Conservation (phyloP, 768 basidiomycete genomes). For the Termitomyces titanicus region DNA sequence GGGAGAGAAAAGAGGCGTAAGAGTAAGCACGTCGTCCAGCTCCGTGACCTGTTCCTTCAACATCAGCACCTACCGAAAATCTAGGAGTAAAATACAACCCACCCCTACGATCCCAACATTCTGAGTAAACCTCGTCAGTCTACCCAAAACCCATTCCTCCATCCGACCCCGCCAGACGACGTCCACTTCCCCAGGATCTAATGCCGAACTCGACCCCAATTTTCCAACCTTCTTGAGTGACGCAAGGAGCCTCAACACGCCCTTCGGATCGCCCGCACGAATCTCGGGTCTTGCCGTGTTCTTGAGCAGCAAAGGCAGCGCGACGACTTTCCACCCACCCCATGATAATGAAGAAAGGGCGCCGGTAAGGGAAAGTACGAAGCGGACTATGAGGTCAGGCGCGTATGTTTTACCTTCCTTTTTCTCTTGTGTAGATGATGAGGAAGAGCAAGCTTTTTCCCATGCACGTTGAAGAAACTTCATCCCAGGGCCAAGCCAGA, state of each 20-base stretch:
- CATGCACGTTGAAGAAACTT: conserved; percentile 54
- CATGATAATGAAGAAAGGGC: conserved; percentile 62
- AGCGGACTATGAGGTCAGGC: conserved; percentile 14
- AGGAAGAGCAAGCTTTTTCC: conserved; percentile 18
- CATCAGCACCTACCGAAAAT: neutral
- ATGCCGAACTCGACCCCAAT: conserved; percentile 49
- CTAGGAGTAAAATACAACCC: conserved; percentile 5
- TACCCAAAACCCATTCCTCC: conserved; percentile 44
- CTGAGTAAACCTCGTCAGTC: conserved; percentile 33
- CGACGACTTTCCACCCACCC: conserved; percentile 76
- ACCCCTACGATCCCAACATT: conserved; percentile 39
- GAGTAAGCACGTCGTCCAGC: conserved; percentile 49
- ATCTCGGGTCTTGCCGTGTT: conserved; percentile 38
- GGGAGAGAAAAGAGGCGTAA: conserved; percentile 49
- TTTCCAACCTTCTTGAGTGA: conserved; percentile 43
- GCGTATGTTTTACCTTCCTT: neutral
- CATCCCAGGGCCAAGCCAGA: conserved; percentile 53
- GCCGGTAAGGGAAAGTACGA: conserved; percentile 55
- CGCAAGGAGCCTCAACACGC: conserved; percentile 47
- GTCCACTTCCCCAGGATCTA: conserved; percentile 46
- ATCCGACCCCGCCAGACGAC: conserved; percentile 41
- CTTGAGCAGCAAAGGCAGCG: conserved; percentile 55
- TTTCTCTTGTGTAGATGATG: neutral
- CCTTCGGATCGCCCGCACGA: conserved; percentile 38
- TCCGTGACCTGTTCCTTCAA: conserved; percentile 30